Percentiles rank a stretch among this genome's conserved stretches.
phyloP scores from a whole-genome alignment of 176 grass and related monocot genomes.

The Typha latifolia region DNA sequence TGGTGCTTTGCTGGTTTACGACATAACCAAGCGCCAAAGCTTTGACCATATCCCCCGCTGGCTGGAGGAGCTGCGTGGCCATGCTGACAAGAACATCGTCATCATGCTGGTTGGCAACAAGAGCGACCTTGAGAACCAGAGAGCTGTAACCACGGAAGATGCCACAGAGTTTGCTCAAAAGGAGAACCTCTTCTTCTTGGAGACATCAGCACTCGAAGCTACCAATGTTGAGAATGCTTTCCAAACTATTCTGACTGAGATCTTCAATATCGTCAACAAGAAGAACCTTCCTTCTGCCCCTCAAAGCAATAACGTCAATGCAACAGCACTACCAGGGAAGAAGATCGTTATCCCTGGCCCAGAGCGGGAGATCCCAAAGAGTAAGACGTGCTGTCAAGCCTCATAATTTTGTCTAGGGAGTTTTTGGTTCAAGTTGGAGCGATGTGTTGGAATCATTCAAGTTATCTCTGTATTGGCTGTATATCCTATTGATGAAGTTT shows the following conservation, averaged over 20 bases:
- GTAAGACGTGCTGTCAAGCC: slow-evolving; percentile 34
- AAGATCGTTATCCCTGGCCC: slow-evolving; percentile 53
- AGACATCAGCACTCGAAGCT: slow-evolving; percentile 55
- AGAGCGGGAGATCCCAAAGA: slow-evolving; percentile 53
- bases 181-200: slow-evolving; percentile 68
- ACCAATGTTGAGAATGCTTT: slow-evolving; percentile 59
- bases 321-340: slow-evolving; percentile 32
- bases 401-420: not conserved
- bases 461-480: slow-evolving; percentile 24
- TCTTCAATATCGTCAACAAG: slow-evolving; percentile 57
- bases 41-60: slow-evolving; percentile 76
- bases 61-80: slow-evolving; percentile 59
- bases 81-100: slow-evolving; percentile 70
- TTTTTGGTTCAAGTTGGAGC: not conserved
- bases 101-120: slow-evolving; percentile 89
- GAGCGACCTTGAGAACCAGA: slow-evolving; percentile 53
- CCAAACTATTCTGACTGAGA: slow-evolving; percentile 56
- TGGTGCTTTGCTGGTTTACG: slow-evolving; percentile 58
- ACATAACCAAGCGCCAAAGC: slow-evolving; percentile 75
- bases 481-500: slow-evolving; percentile 13
- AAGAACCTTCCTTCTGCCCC: slow-evolving; percentile 40
- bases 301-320: slow-evolving; percentile 20
- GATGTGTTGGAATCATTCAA: slow-evolving; percentile 3
- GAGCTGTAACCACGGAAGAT: slow-evolving; percentile 43
- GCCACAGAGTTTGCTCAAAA: slow-evolving; percentile 71